Evolutionary conservation across 441 rosid species (phyloP), one percentile per base, ranked within the genome.

Genomic region (Arabidopsis lyrata): DNA sequence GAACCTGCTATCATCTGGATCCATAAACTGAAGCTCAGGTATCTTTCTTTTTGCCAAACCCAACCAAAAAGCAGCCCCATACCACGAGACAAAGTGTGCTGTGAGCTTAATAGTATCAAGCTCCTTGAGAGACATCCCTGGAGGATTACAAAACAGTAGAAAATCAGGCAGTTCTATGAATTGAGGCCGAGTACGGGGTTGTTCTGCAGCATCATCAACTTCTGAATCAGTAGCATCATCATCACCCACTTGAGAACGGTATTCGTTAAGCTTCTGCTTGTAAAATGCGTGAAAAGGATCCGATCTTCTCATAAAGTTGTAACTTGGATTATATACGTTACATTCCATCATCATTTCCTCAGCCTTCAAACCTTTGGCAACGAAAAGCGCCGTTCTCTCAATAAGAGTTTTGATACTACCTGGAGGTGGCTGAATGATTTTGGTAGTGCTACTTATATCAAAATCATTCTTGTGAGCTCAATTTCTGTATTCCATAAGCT

Each of bases 261-360:
- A 48, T 20, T 48, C 53, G 8, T 5, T 5, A 48, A 48, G 6
- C 13, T 48, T 48, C 12, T 48, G 11, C 13, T 48, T 1, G 53
- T 48, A 48, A 48, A 3, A 48, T 9, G 53, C 53, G 15, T 58
- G 63, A 58, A 58, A 11, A 13, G 27, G 44, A 58, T 58, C 29
- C 16, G 61, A 32, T 10, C 12, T 56, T 2, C 5, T 8, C 41
- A 56, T 4, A 32, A 58, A 58, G 29, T 3, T 32, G 61, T 32
- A 56, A 10, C 27, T 35, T 22, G 22, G 22, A 22, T 22, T 22
- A 2, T 22, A 1, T 22, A 22, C 22, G 1, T 22, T 22, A 22
- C 22, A 22, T 8, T 47, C 52, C 52, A 0, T 16, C 5, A 47
- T 47, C 14, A 5, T 4, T 2, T 49, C 5, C 54, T 49, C 54